Conservation (phyloP, 1,284 basidiomycete species). For the Naganishia sp. region DNA sequence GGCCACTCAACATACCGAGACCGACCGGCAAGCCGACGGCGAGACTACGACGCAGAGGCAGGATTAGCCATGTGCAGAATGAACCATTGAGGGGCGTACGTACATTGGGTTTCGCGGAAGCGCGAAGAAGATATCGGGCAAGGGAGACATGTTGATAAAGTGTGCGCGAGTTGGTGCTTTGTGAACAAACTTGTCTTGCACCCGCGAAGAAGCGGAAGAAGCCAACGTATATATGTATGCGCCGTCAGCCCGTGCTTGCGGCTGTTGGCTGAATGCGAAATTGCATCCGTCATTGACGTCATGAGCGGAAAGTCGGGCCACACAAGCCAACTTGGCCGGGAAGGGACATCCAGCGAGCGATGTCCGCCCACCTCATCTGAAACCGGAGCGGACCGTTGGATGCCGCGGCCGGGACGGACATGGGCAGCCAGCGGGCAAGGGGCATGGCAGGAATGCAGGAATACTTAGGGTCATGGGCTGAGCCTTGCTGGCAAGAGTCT, state of each 20-base stretch:
- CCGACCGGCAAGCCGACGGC: conserved; percentile 63
- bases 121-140: conserved; percentile 58
- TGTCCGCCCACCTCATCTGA: conserved; percentile 3
- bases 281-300: not conserved
- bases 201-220: not conserved
- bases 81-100: not conserved
- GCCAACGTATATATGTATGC: conserved; percentile 1
- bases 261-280: not conserved
- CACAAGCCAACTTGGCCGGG: not conserved
- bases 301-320: not conserved
- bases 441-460: not conserved
- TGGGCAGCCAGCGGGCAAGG: not conserved
- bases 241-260: not conserved
- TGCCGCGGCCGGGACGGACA: not conserved
- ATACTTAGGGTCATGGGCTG: no score
- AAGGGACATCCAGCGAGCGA: not conserved
- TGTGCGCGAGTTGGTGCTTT: not conserved
- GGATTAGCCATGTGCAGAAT: not conserved
- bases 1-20: conserved; percentile 62
- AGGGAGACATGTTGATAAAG: conserved; percentile 44
- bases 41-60: not conserved
- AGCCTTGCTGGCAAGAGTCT: not conserved
- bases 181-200: not conserved
- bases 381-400: conserved; percentile 2
- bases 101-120: conserved; percentile 62